Conservation (phyloP, 2,329 filamentous ascomycete species). For the Lachnellula hyalina region DNA sequence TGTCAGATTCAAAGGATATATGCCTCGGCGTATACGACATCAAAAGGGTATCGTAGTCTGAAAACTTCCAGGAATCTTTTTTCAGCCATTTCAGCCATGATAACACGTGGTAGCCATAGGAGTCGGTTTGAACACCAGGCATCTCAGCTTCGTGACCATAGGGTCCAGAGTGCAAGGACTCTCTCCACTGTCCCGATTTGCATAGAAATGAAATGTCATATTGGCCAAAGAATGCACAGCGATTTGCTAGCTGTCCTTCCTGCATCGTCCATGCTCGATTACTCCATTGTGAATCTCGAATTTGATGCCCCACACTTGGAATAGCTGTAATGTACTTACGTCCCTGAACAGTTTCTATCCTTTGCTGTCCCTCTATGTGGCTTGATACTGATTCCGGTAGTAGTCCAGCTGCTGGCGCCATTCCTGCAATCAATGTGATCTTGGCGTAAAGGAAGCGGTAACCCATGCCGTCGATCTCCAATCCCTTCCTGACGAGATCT, state of each 20-base stretch:
- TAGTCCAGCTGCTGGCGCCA: neutral
- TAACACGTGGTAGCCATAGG: neutral
- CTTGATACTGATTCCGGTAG: neutral
- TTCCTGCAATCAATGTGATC: conserved; percentile 1
- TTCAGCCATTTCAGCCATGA: neutral
- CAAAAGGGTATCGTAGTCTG: neutral
- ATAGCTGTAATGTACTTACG: neutral
- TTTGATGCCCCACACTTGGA: neutral
- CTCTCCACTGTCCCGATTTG: neutral
- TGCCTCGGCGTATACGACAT: neutral
- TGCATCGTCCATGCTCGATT: neutral
- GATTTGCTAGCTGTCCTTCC: neutral
- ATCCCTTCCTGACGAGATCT: neutral
- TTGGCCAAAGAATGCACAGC: neutral
- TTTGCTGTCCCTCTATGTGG: neutral
- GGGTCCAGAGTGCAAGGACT: neutral
- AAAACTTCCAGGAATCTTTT: neutral
- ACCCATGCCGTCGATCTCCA: conserved; percentile 2
- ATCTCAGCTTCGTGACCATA: conserved; percentile 2
- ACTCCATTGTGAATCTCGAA: neutral
- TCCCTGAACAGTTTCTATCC: neutral
- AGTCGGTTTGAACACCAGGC: neutral
- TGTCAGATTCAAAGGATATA: conserved; percentile 4
- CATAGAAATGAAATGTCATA: conserved; percentile 3
- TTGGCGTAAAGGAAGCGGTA: neutral